Base-by-base conservation (phyloP, 2,329 filamentous ascomycete genomes). In the Colletotrichum sp. region DNA sequence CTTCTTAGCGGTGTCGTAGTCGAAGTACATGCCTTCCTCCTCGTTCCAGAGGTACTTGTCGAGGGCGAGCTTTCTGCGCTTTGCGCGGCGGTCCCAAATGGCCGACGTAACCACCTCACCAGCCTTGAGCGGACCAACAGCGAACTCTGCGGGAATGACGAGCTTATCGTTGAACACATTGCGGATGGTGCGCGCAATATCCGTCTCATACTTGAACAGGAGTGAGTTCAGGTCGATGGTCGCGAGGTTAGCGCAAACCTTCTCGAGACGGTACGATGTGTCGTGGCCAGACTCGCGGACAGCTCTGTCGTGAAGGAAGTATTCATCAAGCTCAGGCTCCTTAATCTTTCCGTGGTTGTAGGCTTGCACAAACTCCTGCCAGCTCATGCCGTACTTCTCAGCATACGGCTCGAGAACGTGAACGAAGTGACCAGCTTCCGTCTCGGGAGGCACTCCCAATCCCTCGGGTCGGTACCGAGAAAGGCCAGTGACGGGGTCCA, bases 201-300 rank as follows among this genome's bases (percentile, higher is more conserved):
- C 97, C 34, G 93, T 93, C 86, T 99, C 97, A 82, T 99, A 99
- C 86, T 99, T 99, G 91, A 97, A 99, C 32, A 99, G 88, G 34
- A 98, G 89, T 32, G 96, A 97, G 87, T 99, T 99, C 71, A 99
- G 90, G 82, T 99, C 97, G 75, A 99, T 95, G 1, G 96, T 98
- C 13, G 96, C 97, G 30, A 99, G 89, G 82, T 98, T 92, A 13
- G 95, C 97, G 80, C 95, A 96, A 28, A 98, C 90, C 63, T 92
- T 93, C 86, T 99, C 97, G 24, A 99, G 90, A 21, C 97, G 95
- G 86, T 99, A 99, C 18, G 95, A 95, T 4, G 97, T 99, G 83
- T 99, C 97, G 84, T 99, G 97, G 15, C 97, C 97, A 21, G 96
- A 98, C 85, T 99, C 97, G 79, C 97, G 94, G 39, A 99, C 96